These are phyloP conservation scores for Ormosia emarginata DNA, from an alignment of 306 rosid species.

Conservation along the genomic window DNA sequence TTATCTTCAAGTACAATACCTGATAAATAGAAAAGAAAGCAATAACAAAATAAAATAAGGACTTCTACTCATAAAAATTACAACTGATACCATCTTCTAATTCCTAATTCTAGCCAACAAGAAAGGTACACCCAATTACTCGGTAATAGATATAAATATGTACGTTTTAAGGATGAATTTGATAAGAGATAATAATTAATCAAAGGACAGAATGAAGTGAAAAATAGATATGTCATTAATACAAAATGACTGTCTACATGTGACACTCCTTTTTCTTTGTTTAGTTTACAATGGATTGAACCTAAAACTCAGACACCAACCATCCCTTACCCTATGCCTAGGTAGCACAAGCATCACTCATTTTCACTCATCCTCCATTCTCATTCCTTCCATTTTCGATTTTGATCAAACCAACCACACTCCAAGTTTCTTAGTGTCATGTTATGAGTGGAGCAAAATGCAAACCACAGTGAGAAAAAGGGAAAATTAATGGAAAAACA, in stretches of 20 bases:
- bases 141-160: background rate
- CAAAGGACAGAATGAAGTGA: background rate
- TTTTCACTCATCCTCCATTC: background rate
- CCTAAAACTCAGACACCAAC: background rate
- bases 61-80: background rate
- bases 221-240: background rate
- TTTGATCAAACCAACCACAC: background rate
- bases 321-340: background rate
- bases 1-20: slow-evolving; percentile 56
- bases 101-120: background rate
- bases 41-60: background rate
- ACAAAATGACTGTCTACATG: background rate
- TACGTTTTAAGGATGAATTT: background rate
- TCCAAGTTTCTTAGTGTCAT: background rate
- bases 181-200: background rate
- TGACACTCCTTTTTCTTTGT: background rate
- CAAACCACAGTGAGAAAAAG: background rate
- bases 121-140: background rate
- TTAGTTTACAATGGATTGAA: background rate
- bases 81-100: background rate
- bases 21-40: slow-evolving; percentile 14
- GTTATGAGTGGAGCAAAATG: background rate
- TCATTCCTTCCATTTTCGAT: background rate
- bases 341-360: background rate
- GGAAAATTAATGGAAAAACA: background rate